These are phyloP conservation scores for Penicillium sp. DNA, from an alignment of 2,329 filamentous ascomycete genomes.

Conservation along the genomic window DNA sequence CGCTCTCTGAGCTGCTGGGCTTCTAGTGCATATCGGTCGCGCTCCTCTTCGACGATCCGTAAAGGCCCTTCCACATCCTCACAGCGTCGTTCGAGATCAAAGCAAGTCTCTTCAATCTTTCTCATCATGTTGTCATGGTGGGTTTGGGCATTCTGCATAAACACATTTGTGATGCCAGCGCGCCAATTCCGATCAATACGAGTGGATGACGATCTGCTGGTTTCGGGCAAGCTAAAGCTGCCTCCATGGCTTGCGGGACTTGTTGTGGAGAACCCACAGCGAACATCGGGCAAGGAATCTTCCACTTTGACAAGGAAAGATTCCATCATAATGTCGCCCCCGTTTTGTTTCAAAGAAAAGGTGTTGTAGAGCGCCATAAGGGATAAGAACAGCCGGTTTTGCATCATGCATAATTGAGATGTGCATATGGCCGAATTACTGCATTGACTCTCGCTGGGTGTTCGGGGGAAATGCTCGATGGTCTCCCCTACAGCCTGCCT, in stretches of 20 bases:
- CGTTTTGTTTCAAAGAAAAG: constrained; percentile 13
- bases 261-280: constrained; percentile 20
- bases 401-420: constrained; percentile 11
- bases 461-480: constrained; percentile 24
- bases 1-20: constrained; percentile 36
- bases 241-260: constrained; percentile 12
- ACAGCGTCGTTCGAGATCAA: constrained; percentile 59
- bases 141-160: constrained; percentile 45
- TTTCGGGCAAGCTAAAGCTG: constrained; percentile 10
- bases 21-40: constrained; percentile 36
- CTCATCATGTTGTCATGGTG: constrained; percentile 51
- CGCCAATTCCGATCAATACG: constrained; percentile 51
- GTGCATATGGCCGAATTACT: constrained; percentile 20
- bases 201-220: constrained; percentile 16
- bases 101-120: constrained; percentile 55
- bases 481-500: constrained; percentile 18
- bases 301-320: constrained; percentile 23
- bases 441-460: constrained; percentile 19
- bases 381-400: constrained; percentile 30
- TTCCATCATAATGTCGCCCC: constrained; percentile 14
- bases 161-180: constrained; percentile 44
- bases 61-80: constrained; percentile 57
- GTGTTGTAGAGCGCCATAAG: constrained; percentile 28
- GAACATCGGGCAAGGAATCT: constrained; percentile 3
- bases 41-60: constrained; percentile 39